Evolutionary conservation across 2,329 filamentous ascomycete genomes (phyloP).

Genomic region (Penicillium sp.): DNA sequence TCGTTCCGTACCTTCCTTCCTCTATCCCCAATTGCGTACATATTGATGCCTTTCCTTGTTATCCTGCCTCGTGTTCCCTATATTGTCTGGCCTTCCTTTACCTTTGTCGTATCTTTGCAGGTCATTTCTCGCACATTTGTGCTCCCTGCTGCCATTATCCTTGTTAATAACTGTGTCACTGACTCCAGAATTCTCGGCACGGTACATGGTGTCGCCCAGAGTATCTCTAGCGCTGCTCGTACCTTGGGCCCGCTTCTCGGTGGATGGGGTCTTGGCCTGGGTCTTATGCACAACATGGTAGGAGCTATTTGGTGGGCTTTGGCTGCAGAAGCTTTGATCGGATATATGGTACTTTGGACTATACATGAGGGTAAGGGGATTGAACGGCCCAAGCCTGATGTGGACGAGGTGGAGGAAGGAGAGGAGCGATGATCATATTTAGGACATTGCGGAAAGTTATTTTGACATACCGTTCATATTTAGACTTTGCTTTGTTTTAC

Average conservation of each 20-base stretch:
- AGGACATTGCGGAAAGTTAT: not conserved
- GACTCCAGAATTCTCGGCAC: constrained; percentile 58
- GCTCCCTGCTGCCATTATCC: constrained; percentile 58
- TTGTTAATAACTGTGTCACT: constrained; percentile 61
- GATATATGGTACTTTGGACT: constrained; percentile 59
- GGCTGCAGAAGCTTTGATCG: constrained; percentile 55
- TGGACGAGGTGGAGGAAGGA: constrained; percentile 13
- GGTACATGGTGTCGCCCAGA: constrained; percentile 60
- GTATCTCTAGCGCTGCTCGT: constrained; percentile 53
- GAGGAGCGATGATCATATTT: not conserved
- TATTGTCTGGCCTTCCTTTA: constrained; percentile 65
- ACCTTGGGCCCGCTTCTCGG: constrained; percentile 58
- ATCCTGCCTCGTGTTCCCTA: constrained; percentile 59
- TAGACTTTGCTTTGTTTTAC: not conserved
- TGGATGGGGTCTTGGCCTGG: constrained; percentile 55
- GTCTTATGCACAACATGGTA: constrained; percentile 54
- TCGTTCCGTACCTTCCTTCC: constrained; percentile 69
- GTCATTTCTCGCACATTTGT: constrained; percentile 72
- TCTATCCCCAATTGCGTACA: constrained; percentile 69
- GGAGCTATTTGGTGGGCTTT: constrained; percentile 60
- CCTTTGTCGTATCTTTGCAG: constrained; percentile 64
- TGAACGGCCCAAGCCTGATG: constrained; percentile 43
- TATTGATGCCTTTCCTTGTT: constrained; percentile 68
- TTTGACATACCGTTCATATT: not conserved
- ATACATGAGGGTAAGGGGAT: constrained; percentile 67